These are phyloP conservation scores for Leccinellum albellum DNA, from an alignment of 768 basidiomycete species.

Conservation along the genomic window DNA sequence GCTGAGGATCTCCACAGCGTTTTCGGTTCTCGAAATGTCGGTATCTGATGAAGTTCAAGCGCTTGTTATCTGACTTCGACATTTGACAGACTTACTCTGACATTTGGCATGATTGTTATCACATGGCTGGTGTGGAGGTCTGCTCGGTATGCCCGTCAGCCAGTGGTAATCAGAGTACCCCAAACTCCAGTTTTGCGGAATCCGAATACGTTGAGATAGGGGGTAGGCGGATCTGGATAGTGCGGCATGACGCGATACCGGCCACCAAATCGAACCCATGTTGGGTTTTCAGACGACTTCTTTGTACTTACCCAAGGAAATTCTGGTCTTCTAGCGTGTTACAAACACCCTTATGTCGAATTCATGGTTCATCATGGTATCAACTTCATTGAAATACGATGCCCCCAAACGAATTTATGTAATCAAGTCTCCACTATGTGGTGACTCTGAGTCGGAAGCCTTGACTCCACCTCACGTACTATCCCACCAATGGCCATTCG, in stretches of 20 bases:
- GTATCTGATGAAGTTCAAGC: constrained; percentile 12
- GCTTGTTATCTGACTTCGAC: constrained; percentile 6
- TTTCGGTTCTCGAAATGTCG: constrained; percentile 54
- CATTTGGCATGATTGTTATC: constrained; percentile 44
- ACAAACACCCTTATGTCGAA: background rate
- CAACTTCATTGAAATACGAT: background rate
- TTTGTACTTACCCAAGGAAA: background rate
- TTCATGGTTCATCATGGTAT: constrained; percentile 5
- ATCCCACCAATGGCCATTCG: background rate
- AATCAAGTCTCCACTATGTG: background rate
- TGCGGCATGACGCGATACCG: background rate
- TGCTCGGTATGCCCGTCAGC: constrained; percentile 35
- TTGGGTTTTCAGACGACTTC: background rate
- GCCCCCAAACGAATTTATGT: background rate
- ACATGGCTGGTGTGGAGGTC: constrained; percentile 55
- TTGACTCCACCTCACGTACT: background rate
- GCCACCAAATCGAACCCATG: background rate
- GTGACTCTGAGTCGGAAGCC: background rate
- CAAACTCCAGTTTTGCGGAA: constrained; percentile 18
- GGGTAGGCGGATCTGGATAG: constrained; percentile 2
- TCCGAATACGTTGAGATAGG: constrained; percentile 2
- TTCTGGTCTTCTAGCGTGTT: background rate
- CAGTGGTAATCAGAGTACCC: constrained; percentile 25
- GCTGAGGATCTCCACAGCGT: constrained; percentile 27
- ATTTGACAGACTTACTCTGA: constrained; percentile 40